Base-by-base conservation (phyloP, 2,329 filamentous ascomycete species). In the Drechslera avenae region DNA sequence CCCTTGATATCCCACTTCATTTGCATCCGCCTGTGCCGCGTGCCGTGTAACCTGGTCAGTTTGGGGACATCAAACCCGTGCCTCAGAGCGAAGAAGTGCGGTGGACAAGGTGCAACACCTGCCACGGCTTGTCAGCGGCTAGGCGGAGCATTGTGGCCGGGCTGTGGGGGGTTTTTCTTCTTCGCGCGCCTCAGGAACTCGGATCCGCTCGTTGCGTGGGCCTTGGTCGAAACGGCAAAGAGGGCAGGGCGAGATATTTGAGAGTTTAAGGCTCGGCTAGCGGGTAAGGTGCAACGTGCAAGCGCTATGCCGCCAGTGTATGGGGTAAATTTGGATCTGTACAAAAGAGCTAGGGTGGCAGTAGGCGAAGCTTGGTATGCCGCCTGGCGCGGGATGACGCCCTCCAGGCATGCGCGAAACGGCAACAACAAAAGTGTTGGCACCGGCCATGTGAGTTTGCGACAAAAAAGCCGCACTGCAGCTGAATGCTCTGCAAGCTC, bases 251-350 rank as follows among this genome's bases (percentile, higher is more conserved):
- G 41, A 46, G 16, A 23, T 23, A 19, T 37, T 26, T 28, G 45
- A 37, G 40, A 30, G 10, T 28, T 39, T 19, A 18, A 19, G 16
- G 35, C 46, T 33, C 39, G 43, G 37, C 28, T 46, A 41, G 36
- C 30, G 48, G 42, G 18, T 18, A 39, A 35, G 23, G 23, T 41
- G 36, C 49, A 52, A 39, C 49, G 39, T 13, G n/a, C 47, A 43
- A 49, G 39, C 46, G 42, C 46, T 34, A 39, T 32, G 45, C 33
- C 50, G 45, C 33, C 50, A 35, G 16, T 39, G 47, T 56, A 48
- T 54, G 45, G 50, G 46, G 53, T 62, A 64, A 59, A 59, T 61
- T 62, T 64, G 59, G 57, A 60, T 36, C 37, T 39, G 36, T 49
- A 40, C 40, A 35, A n/a, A n/a, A 40, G 47, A 36, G 28, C 39